Evolutionary conservation across 1,139 yeast genomes (phyloP).

Genomic region (Suhomyces maxii): DNA sequence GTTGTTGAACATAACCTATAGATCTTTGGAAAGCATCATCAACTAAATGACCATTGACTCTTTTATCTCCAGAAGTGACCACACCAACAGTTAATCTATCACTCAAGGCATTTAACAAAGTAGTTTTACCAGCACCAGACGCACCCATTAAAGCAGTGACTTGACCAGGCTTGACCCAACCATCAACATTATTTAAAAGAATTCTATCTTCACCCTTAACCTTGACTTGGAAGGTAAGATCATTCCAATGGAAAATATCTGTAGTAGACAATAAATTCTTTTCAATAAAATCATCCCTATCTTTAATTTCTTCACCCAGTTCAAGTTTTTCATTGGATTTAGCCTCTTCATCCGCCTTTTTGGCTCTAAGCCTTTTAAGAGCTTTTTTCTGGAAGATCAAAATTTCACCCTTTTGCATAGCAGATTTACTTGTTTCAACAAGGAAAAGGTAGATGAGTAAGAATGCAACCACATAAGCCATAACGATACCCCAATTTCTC

Average conservation of each 20-base stretch:
- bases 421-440: constrained; percentile 39
- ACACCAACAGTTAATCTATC: constrained; percentile 14
- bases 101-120: constrained; percentile 14
- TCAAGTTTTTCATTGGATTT: constrained; percentile 3
- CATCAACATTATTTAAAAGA: constrained; percentile 20
- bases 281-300: constrained; percentile 1
- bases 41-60: constrained; percentile 15
- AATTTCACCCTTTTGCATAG: constrained; percentile 43
- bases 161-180: constrained; percentile 23
- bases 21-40: constrained; percentile 44
- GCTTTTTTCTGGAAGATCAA: constrained; percentile 34
- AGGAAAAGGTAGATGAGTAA: constrained; percentile 16
- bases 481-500: constrained; percentile 32
- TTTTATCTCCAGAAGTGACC: constrained; percentile 12
- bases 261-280: neutral
- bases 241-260: constrained; percentile 21
- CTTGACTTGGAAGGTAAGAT: constrained; percentile 19
- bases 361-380: constrained; percentile 18
- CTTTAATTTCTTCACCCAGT: neutral
- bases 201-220: constrained; percentile 19
- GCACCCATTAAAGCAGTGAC: constrained; percentile 19
- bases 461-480: constrained; percentile 42
- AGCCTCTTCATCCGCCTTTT: constrained; percentile 7
- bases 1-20: constrained; percentile 22
- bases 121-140: constrained; percentile 17